phyloP scores from a whole-genome alignment of 2,329 filamentous ascomycete species.

The Fusarium buxicola region DNA sequence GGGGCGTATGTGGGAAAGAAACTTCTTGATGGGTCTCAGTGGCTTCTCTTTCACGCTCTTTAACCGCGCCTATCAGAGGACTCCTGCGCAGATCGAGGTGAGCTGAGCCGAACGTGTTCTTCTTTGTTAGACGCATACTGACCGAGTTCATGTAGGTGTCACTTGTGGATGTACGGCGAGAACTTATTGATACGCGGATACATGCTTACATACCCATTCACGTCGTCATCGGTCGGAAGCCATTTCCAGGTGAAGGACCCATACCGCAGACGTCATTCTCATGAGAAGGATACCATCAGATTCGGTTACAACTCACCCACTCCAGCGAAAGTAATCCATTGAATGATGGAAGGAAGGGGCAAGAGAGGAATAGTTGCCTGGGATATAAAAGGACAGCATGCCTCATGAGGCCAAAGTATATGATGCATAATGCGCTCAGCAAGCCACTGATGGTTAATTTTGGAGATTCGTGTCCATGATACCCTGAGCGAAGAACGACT shows the following conservation, averaged over 20 bases:
- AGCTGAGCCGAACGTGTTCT: conserved; percentile 18
- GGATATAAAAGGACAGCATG: conserved; percentile 1
- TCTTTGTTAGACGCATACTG: conserved; percentile 8
- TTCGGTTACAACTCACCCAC: neutral
- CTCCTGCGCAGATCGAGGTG: conserved; percentile 62
- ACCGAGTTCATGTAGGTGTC: conserved; percentile 53
- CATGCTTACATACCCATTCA: conserved; percentile 63
- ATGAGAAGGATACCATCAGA: conserved; percentile 13
- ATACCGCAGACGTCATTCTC: conserved; percentile 18
- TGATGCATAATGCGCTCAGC: conserved; percentile 12
- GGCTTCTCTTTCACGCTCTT: conserved; percentile 58
- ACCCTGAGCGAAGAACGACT: conserved; percentile 36
- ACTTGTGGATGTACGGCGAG: conserved; percentile 61
- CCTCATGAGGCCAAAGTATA: neutral
- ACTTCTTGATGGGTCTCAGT: conserved; percentile 57
- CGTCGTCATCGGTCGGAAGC: conserved; percentile 65
- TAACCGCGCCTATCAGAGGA: conserved; percentile 55
- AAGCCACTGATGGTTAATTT: conserved; percentile 19
- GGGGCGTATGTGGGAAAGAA: conserved; percentile 59
- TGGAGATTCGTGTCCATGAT: conserved; percentile 38
- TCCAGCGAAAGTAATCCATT: neutral
- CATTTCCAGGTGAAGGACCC: conserved; percentile 51
- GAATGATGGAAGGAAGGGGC: neutral
- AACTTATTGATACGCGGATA: conserved; percentile 58
- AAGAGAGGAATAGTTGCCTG: neutral